Base-by-base conservation (phyloP, 1,139 yeast species). In the Yarrowia galli region DNA sequence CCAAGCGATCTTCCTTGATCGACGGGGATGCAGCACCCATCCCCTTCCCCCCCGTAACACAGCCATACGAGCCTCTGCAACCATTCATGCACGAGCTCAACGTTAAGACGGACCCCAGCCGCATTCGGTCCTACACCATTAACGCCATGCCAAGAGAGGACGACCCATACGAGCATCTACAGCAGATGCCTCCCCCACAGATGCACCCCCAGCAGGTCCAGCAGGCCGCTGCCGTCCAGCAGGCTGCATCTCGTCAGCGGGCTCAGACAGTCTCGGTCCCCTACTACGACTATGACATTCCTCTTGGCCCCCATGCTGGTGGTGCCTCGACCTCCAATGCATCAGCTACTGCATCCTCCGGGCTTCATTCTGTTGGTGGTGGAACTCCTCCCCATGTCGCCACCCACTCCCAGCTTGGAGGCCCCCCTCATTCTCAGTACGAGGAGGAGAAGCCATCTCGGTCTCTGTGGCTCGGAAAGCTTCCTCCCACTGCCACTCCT, bases 391-490 rank as follows among this genome's bases (percentile, higher is more conserved):
- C 58, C 58, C 58, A 51, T 40, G 61, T 15, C 10, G 65, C 65
- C 28, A 16, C 54, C 42, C 54, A 35, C 6, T 32, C 65, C 10
- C 20, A 43, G 53, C 60, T 38, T 36, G 61, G 46, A 54, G 61
- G 61, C 46, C 65, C 65, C 25, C 22, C 65, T 32, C 45, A 32
- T 25, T 10, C 65, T 16, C 65, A 60, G 36, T 46, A 46, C 38
- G 66, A 61, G 8, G 66, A 61, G 49, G 66, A 61, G 38, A 61
- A 91, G 1, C 93, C 97, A 10, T 89, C 98, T 0, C 85, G 89
- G 71, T 87, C 89, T 18, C 81, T 93, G 64, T 83, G 93, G 74
- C 82, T 93, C 68, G 91, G 92, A 67, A 91, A 92, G 75, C 80
- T 93, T 72, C 93, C 97, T 28, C 79, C 84, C 8, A 75, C 79